Percentiles rank a stretch among this genome's conserved stretches.
These are phyloP conservation scores for Aspergillus biplanus DNA, from an alignment of 495 filamentous ascomycete genomes.

Conservation along the genomic window DNA sequence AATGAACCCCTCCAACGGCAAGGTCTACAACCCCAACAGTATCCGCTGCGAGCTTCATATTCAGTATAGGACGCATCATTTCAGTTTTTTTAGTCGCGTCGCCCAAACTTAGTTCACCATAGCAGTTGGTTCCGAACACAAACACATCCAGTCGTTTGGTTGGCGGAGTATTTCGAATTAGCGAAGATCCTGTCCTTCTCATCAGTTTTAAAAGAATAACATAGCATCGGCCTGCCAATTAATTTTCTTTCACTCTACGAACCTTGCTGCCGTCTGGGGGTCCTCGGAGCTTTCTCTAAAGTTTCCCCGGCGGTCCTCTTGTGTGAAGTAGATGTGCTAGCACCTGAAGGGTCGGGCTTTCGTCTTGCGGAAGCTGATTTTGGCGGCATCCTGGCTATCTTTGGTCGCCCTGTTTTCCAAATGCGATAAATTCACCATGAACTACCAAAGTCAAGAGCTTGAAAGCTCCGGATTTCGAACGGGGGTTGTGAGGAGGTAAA, in stretches of 20 bases:
- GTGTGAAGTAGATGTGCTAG: not conserved
- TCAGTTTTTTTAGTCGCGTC: slow-evolving; percentile 47
- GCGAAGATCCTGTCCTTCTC: not conserved
- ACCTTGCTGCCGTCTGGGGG: not conserved
- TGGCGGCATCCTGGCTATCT: no score
- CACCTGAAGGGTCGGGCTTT: no score
- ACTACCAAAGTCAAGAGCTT: no score
- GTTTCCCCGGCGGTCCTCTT: not conserved
- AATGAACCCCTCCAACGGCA: slow-evolving; percentile 70
- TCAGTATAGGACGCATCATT: slow-evolving; percentile 56
- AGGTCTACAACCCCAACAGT: slow-evolving; percentile 62
- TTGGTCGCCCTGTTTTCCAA: no score
- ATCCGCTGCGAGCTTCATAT: slow-evolving; percentile 45
- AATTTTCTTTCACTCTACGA: not conserved
- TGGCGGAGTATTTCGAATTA: slow-evolving; percentile 23
- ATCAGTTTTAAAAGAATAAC: not conserved
- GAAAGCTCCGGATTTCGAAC: no score
- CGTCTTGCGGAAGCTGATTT: no score
- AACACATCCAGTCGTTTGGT: slow-evolving; percentile 52
- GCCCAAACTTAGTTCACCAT: slow-evolving; percentile 58
- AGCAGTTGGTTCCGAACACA: slow-evolving; percentile 54
- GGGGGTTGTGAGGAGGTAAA: no score
- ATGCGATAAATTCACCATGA: no score
- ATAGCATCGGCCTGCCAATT: not conserved
- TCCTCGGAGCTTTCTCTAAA: not conserved